Evolutionary conservation across 371 early-diverging fungal species (phyloP), one percentile per base, ranked within the genome.

Genomic region (Homolaphlyctis polyrhiza): DNA sequence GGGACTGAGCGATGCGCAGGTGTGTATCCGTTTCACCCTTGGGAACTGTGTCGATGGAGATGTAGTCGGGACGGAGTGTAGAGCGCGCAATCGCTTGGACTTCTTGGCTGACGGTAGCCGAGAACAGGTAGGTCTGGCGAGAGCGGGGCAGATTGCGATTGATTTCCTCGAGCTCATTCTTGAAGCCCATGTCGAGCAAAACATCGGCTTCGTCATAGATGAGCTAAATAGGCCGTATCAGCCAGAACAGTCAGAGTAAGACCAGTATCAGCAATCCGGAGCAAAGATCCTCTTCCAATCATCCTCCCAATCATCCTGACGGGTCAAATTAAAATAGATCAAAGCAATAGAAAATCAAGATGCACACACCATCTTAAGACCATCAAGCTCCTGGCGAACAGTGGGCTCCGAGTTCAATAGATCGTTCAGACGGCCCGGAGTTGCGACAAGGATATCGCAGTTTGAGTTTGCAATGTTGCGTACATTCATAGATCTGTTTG

Each of bases 161-260:
- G 69, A 99, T 97, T 45, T 81, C 72, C 63, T 91, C 85, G 47
- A 99, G 84, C 70, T 95, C 96, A 2, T 87, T 84, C 70, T 90
- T 90, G 89, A 99, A 99, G 29, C 99, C 99, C 93, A 95, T 92
- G 63, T 98, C 97, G 60, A 99, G 79, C 72, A 99, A 83, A 72
- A 93, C 88, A 76, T 99, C 99, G 16, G 98, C 98, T 79, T 99
- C 99, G 76, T 99, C 99, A 70, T 98, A 79, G 48, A 99, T 88
- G 58, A 99, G 77, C 77, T 86, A 50, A 57, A 68, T 27, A 63
- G 49, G 52, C 39, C 58, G 18, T 50, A 49, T 21, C 57, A 60
- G 47, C 43, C 25, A 59, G 60, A 25, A 54, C 47, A 35, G 39
- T 18, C 39, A 39, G 39, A 39, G n/a, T n/a, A n/a, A n/a, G n/a